These are phyloP conservation scores for Fusarium odoratissimum DNA, from an alignment of 2,329 filamentous ascomycete genomes.

Conservation along the genomic window DNA sequence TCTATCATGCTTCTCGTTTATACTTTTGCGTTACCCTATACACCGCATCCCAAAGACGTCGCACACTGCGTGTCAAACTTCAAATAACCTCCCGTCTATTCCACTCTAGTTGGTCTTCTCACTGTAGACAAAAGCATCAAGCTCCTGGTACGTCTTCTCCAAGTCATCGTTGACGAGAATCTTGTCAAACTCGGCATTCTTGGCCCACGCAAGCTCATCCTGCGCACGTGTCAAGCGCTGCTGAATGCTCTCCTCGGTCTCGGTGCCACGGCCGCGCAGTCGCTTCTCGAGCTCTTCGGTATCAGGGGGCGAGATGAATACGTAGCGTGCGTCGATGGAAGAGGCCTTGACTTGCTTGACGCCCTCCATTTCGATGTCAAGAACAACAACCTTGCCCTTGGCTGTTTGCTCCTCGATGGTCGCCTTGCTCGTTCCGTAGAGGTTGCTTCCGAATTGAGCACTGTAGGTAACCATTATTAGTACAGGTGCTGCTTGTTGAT, in stretches of 20 bases:
- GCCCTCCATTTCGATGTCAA: slow-evolving; percentile 98
- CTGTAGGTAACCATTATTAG: slow-evolving; percentile 18
- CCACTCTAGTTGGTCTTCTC: slow-evolving; percentile 26
- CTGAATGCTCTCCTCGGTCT: slow-evolving; percentile 77
- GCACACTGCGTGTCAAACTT: slow-evolving; percentile 8
- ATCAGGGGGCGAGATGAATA: slow-evolving; percentile 86
- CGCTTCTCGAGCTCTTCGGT: slow-evolving; percentile 79
- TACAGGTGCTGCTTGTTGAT: background rate
- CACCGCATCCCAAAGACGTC: background rate
- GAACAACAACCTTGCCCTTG: slow-evolving; percentile 78
- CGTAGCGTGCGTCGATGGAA: slow-evolving; percentile 78
- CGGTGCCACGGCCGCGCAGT: slow-evolving; percentile 79
- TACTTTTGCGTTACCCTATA: slow-evolving; percentile 3
- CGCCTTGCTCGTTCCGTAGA: slow-evolving; percentile 85
- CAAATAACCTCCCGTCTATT: background rate
- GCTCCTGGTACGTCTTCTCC: slow-evolving; percentile 62
- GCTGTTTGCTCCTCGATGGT: slow-evolving; percentile 81
- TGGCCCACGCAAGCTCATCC: slow-evolving; percentile 79
- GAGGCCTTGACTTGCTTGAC: slow-evolving; percentile 93
- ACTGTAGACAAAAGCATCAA: slow-evolving; percentile 61
- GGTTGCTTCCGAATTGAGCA: slow-evolving; percentile 86
- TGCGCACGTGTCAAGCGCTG: slow-evolving; percentile 78
- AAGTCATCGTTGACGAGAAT: slow-evolving; percentile 58
- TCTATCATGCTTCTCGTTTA: slow-evolving; percentile 32
- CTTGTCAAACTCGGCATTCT: slow-evolving; percentile 65